Conservation (phyloP, 2,329 filamentous ascomycete genomes). For the Diaporthe sp. region DNA sequence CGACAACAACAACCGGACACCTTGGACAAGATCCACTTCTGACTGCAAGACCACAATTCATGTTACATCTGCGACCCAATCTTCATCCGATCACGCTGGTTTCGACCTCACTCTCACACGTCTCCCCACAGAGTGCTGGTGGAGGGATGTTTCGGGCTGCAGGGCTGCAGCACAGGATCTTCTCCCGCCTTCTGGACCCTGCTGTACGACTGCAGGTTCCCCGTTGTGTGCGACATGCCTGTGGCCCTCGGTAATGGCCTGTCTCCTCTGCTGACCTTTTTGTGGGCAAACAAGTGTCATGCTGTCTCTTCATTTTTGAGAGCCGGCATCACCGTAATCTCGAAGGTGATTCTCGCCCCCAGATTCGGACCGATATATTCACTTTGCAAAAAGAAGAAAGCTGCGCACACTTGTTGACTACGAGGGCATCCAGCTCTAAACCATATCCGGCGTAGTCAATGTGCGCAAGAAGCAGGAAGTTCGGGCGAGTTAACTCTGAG, state of each 20-base stretch:
- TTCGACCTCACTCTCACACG: not conserved
- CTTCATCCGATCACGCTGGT: not conserved
- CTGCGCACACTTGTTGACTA: not conserved
- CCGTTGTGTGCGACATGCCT: not conserved
- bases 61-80: not conserved
- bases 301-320: not conserved
- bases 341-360: not conserved
- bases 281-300: not conserved
- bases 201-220: not conserved
- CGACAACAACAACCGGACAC: not conserved
- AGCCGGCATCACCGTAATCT: not conserved
- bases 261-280: not conserved
- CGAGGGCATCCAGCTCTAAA: not conserved
- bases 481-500: too few relatives aligned
- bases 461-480: not conserved
- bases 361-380: not conserved
- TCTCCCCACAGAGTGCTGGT: not conserved
- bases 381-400: not conserved
- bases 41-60: conserved; percentile 5
- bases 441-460: not conserved
- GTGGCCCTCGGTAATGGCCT: not conserved
- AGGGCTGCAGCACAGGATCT: not conserved
- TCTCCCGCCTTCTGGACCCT: not conserved
- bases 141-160: not conserved
- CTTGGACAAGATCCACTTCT: not conserved